A percentile compares a stretch with the other conserved stretches of the same genome.
phyloP scores from a whole-genome alignment of 1,139 yeast genomes.

The Yarrowia galli region DNA sequence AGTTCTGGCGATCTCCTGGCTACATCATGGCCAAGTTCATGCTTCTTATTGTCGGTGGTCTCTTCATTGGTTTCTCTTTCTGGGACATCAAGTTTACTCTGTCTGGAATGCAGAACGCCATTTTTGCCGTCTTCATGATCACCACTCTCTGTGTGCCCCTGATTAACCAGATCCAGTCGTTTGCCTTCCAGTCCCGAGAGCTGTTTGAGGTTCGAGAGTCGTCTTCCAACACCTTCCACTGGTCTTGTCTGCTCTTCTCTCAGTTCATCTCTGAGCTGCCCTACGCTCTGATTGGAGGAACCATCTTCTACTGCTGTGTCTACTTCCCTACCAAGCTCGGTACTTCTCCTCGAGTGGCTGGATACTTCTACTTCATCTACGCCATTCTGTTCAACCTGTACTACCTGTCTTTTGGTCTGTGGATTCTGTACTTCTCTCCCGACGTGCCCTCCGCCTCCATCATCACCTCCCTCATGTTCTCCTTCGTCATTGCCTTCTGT shows the following conservation, averaged over 20 bases:
- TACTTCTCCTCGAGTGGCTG: conserved; percentile 58
- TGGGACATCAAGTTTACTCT: conserved; percentile 59
- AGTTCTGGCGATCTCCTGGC: conserved; percentile 57
- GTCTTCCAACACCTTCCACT: conserved; percentile 69
- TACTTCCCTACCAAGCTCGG: conserved; percentile 56
- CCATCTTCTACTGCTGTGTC: conserved; percentile 49
- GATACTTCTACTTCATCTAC: conserved; percentile 61
- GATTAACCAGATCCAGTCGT: conserved; percentile 64
- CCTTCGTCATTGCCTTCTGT: conserved; percentile 62
- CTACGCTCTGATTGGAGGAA: conserved; percentile 51
- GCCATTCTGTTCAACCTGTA: conserved; percentile 64
- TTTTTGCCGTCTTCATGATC: conserved; percentile 61
- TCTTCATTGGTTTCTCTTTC: conserved; percentile 63
- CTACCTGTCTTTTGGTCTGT: conserved; percentile 59
- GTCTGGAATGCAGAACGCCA: conserved; percentile 61
- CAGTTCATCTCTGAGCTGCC: conserved; percentile 56
- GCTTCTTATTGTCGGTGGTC: conserved; percentile 52
- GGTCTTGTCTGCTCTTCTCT: conserved; percentile 62
- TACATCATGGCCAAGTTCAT: conserved; percentile 53
- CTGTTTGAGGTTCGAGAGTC: conserved; percentile 69
- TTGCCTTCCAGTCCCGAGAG: conserved; percentile 63
- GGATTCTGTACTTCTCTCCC: conserved; percentile 64
- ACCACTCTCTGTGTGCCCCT: conserved; percentile 61
- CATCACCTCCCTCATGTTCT: conserved; percentile 60
- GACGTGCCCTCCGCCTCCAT: conserved; percentile 70